These are phyloP conservation scores for Boletus tomentosulus DNA, from an alignment of 768 basidiomycete species.

Conservation along the genomic window DNA sequence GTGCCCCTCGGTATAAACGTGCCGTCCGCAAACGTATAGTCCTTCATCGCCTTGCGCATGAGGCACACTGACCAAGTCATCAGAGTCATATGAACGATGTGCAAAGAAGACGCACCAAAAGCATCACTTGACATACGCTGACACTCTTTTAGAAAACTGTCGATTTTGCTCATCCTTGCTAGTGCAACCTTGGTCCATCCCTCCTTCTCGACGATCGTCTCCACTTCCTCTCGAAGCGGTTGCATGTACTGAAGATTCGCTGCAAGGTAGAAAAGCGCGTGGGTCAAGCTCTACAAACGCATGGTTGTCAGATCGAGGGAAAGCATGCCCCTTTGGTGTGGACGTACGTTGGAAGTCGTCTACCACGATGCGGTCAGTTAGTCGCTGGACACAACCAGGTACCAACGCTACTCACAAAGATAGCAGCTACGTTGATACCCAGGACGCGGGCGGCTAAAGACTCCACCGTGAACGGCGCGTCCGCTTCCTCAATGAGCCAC, in stretches of 20 bases:
- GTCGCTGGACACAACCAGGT: not conserved
- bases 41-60: not conserved
- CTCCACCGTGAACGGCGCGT: conserved; percentile 3
- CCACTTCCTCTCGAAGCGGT: not conserved
- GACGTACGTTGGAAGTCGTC: not conserved
- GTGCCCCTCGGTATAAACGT: conserved; percentile 30
- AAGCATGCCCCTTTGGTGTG: too few relatives aligned
- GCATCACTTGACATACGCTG: not conserved
- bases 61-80: not conserved
- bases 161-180: not conserved
- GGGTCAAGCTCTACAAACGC: not conserved
- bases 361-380: not conserved
- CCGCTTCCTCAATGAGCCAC: conserved; percentile 31
- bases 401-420: conserved; percentile 12
- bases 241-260: not conserved
- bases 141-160: not conserved
- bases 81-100: not conserved
- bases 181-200: not conserved
- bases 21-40: not conserved
- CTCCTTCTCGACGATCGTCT: not conserved
- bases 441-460: conserved; percentile 15
- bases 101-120: not conserved
- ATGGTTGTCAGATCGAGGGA: conserved; percentile 21
- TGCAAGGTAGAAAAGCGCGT: not conserved
- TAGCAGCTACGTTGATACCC: conserved; percentile 19